These are phyloP conservation scores for Hemerocallis citrina DNA, from an alignment of 106 monocot species.

Conservation along the genomic window DNA sequence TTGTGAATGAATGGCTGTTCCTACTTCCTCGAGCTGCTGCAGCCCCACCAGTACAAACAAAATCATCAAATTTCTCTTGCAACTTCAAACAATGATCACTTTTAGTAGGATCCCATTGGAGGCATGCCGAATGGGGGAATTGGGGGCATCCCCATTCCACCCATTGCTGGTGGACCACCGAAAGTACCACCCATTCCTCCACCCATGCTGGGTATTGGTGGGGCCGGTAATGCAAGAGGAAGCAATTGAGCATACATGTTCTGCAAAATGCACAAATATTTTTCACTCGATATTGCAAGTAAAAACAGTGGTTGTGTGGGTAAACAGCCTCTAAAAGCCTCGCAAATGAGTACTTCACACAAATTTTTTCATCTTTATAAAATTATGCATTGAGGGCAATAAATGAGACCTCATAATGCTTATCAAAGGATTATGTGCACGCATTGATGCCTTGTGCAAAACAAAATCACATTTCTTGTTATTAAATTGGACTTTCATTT, in stretches of 20 bases:
- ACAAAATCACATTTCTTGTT: not conserved
- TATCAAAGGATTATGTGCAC: too few species aligned
- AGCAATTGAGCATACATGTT: conserved; percentile 98
- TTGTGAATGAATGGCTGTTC: not conserved
- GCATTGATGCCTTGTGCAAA: too few species aligned
- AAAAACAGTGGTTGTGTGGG: too few species aligned
- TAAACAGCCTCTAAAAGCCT: too few species aligned
- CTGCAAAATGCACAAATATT: conserved; percentile 27
- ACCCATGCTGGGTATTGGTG: conserved; percentile 73
- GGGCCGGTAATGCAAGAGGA: conserved; percentile 90
- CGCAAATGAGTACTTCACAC: too few species aligned
- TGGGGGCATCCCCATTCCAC: conserved; percentile 75
- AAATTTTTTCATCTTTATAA: too few species aligned
- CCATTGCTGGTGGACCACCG: conserved; percentile 50
- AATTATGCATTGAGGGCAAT: too few species aligned
- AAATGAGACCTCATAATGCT: too few species aligned
- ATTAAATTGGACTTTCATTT: not conserved
- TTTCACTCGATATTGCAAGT: too few species aligned
- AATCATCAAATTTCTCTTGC: not conserved
- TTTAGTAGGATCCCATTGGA: conserved; percentile 61
- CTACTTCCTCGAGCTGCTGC: not conserved
- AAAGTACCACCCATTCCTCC: conserved; percentile 45
- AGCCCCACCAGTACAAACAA: not conserved
- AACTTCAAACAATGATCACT: not conserved
- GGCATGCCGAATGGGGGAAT: conserved; percentile 74